Evolutionary conservation across 2,329 filamentous ascomycete species (phyloP), one percentile per base, ranked within the genome.

Genomic region (Volutella citrinella): DNA sequence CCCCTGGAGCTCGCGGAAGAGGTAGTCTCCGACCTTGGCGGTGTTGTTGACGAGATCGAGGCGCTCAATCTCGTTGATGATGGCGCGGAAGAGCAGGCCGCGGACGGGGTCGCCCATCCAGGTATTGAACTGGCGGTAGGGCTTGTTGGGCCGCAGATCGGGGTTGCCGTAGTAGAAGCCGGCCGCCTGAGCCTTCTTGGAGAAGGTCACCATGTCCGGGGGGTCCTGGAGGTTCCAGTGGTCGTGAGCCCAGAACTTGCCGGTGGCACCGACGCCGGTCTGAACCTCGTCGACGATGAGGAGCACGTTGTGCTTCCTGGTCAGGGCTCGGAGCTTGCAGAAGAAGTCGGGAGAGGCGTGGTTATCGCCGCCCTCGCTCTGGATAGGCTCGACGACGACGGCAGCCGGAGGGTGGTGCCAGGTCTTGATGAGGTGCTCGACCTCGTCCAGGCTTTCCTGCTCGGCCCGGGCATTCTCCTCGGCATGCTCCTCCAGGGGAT

Each of bases 171-270:
- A 95, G 74, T 93, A 95, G 75, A 91, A 95, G 20, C 89, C 89
- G 7, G 90, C 89, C 3, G 89, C 87, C 68, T 95, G 89, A 4
- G 89, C 90, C 74, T 95, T 95, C 74, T 95, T 95, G 57, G 80
- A 87, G 69, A 95, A 95, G 38, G 89, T 95, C 27, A 95, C 89
- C 72, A 95, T 93, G 69, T 95, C 89, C 1, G 89, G 89, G 8
- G 89, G 86, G 21, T 80, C 69, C 30, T 74, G 57, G 26, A 95
- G 76, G 61, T 85, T 76, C 89, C 89, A 95, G 80, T 95, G 90
- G 55, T 95, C 88, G 70, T 95, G 90, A 8, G 90, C 89, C 89
- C 89, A 95, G 80, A 95, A 95, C 63, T 87, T 89, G 52, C 89
- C 89, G 0, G 89, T 95, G 23, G 90, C 88, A 52, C 90, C 90